These are phyloP conservation scores for Ceratocystis lukuohia DNA, from an alignment of 2,329 filamentous ascomycete species.

Conservation along the genomic window DNA sequence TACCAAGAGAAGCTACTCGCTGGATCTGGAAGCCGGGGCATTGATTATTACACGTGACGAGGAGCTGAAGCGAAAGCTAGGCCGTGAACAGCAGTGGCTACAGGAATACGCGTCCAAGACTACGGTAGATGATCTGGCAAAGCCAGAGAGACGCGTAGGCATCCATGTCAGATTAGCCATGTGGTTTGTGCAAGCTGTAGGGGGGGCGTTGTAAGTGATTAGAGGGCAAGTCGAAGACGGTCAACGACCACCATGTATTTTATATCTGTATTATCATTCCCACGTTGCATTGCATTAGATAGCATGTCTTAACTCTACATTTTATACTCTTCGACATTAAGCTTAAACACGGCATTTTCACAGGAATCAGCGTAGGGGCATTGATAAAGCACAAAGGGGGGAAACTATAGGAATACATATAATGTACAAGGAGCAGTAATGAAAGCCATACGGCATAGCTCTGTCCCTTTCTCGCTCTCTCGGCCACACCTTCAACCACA, in stretches of 20 bases:
- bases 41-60: constrained; percentile 71
- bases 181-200: constrained; percentile 80
- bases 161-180: constrained; percentile 77
- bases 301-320: background rate
- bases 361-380: background rate
- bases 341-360: background rate
- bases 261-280: constrained; percentile 7
- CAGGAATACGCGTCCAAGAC: constrained; percentile 58
- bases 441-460: background rate
- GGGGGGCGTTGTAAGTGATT: constrained; percentile 58
- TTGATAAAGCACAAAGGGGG: background rate
- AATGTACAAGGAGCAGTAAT: constrained; percentile 16
- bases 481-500: background rate
- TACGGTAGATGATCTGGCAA: constrained; percentile 65
- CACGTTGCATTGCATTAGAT: background rate
- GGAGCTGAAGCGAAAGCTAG: constrained; percentile 56
- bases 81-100: constrained; percentile 66
- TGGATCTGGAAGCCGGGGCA: constrained; percentile 83
- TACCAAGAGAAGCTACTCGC: constrained; percentile 80
- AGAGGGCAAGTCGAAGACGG: background rate
- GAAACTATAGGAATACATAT: constrained; percentile 16
- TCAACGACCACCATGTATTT: background rate
- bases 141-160: constrained; percentile 68
- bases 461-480: background rate
- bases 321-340: background rate